Evolutionary conservation across 805 yeast genomes (phyloP), one percentile per base, ranked within the genome.

Genomic region (Komagataella pseudopastoris): DNA sequence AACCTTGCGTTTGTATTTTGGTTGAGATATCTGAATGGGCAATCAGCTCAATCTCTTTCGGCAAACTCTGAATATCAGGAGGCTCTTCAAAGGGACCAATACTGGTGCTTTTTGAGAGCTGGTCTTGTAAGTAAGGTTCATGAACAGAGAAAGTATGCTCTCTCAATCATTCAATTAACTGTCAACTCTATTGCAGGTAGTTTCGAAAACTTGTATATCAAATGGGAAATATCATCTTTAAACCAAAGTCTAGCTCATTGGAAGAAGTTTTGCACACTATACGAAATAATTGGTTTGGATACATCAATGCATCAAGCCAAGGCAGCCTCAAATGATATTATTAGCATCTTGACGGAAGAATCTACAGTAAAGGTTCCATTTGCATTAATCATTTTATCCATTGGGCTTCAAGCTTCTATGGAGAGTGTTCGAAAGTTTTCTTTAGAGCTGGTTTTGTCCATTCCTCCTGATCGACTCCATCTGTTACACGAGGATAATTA

Each of bases 291-390:
- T 23, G 93, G 88, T 1, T 74, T 89, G 45, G 96, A 89, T 62
- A 80, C 96, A 0, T 85, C 96, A 0, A 66, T 87, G 58, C 89
- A 90, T 58, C 96, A 90, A 64, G 80, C 90, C 0, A 81, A 82
- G 57, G 96, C 88, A 10, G 91, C 93, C 0, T 65, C 75, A 1
- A 66, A 67, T 6, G 95, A 87, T 58, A 76, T 89, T 47, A 61
- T 78, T 1, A 67, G 66, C 1, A 62, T 86, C 12, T 70, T 87
- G 22, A 60, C 71, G 0, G 72, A 76, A 2, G 55, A 63, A 1
- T 77, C 86, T 0, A 56, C 66, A 22, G 74, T 88, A 50, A 81
- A 82, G 43, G 72, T 82, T 1, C 71, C 82, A 0, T 88, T 95
- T 90, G 83, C 86, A 0, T 69, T 85, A 53, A 72, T 84, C 3